A percentile compares a stretch with the other conserved stretches of the same genome.
Evolutionary conservation across 192 early-diverging fungal genomes (phyloP).

Genomic region (Fimicolochytrium jonesii): DNA sequence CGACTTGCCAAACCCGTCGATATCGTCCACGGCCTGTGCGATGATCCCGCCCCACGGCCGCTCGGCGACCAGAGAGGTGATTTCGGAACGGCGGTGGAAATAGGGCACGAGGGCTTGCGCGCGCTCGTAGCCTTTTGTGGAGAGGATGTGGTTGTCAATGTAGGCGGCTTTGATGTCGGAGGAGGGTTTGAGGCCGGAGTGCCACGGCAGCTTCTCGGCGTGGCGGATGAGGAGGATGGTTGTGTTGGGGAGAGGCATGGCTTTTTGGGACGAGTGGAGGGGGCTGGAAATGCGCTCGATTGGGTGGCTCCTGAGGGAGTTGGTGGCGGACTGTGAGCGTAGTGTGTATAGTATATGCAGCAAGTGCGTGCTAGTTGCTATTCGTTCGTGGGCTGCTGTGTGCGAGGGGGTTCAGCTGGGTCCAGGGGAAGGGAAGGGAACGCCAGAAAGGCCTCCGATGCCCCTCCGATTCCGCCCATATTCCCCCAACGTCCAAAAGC

Average conservation of each 20-base stretch:
- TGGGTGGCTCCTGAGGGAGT: too few relatives aligned
- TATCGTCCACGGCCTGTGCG: conserved; percentile 41
- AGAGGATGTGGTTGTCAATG: conserved; percentile 43
- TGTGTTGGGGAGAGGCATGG: too few relatives aligned
- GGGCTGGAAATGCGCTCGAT: too few relatives aligned
- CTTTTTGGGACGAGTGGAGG: too few relatives aligned
- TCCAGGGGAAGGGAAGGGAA: too few relatives aligned
- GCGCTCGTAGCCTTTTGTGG: conserved; percentile 42
- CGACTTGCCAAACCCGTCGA: conserved; percentile 24
- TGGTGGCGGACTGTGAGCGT: too few relatives aligned
- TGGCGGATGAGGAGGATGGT: conserved; percentile 46
- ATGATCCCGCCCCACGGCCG: conserved; percentile 35
- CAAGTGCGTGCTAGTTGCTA: too few relatives aligned
- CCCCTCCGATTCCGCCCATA: too few relatives aligned
- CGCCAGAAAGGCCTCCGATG: too few relatives aligned
- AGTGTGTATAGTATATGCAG: too few relatives aligned
- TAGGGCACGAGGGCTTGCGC: conserved; percentile 42
- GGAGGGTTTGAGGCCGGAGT: conserved; percentile 23
- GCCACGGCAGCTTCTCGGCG: conserved; percentile 51
- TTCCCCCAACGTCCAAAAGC: neutral
- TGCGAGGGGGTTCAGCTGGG: too few relatives aligned
- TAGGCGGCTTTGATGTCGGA: conserved; percentile 27
- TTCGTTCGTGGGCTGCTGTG: too few relatives aligned
- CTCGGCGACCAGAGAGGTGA: conserved; percentile 15
- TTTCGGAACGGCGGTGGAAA: conserved; percentile 39